phyloP scores from a whole-genome alignment of 169 alveolate species.

The Plasmodium fragile region DNA sequence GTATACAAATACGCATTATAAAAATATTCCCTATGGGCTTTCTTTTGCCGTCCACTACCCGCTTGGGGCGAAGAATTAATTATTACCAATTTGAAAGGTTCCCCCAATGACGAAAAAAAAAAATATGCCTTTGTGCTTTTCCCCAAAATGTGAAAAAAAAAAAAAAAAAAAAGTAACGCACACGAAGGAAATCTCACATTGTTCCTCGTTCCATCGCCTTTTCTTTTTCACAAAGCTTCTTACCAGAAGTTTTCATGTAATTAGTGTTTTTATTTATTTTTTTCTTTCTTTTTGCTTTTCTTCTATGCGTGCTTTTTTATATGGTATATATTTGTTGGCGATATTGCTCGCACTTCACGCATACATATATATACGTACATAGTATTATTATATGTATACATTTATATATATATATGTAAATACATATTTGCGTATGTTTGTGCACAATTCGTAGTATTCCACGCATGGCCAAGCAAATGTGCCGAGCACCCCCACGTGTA shows the following conservation, averaged over 20 bases:
- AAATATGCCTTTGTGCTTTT: background rate
- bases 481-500: background rate
- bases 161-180: constrained; percentile 37
- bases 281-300: background rate
- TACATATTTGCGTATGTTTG: background rate
- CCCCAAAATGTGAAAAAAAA: background rate
- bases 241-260: background rate
- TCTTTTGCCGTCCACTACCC: constrained; percentile 1
- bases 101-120: background rate
- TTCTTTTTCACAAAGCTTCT: background rate
- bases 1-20: background rate
- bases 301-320: constrained; percentile 1
- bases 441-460: background rate
- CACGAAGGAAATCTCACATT: background rate
- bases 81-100: background rate
- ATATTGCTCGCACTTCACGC: background rate
- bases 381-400: no score
- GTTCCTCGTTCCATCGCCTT: background rate
- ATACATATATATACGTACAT: background rate
- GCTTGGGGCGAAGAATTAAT: background rate
- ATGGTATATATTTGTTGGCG: background rate
- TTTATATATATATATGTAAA: background rate
- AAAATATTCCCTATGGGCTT: background rate
- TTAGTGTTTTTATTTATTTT: background rate
- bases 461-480: background rate